Base-by-base conservation (phyloP, 495 filamentous ascomycete genomes). In the Xylaria intraflava region DNA sequence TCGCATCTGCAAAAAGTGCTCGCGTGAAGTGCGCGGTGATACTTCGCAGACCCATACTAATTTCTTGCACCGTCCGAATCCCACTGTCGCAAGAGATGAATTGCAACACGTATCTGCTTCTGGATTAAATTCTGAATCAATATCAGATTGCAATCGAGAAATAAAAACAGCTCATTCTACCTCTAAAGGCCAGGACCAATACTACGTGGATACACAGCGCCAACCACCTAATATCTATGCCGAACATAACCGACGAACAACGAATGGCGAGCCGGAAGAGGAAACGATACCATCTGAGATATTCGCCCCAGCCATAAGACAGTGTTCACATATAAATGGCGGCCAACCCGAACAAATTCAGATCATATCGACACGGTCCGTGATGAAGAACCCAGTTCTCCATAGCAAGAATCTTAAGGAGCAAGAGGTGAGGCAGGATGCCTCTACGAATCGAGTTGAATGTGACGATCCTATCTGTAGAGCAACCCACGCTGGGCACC, bases 1-100 rank as follows among this genome's bases (percentile, higher is more conserved):
- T 56, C 61, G 53, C 4, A 50, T 71, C 14, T 73, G 68, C 43
- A 39, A 43, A 23, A 60, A 57, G 39, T 72, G 71, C 49, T 53
- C 47, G 26, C 60, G 50, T 42, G 68, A 65, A 20, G 50, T 66
- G 2, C 47, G 53, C 19, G 43, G 53, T 29, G 48, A 49, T 31
- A 56, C 59, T 9, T 51, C 53, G 33, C 54, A 57, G 8, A 53
- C 45, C 12, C 56, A 62, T 35, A 33, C 46, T 2, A 30, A 29
- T 27, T 58, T 55, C 36, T 51, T 48, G 11, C 45, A 56, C 27
- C 54, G 49, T 42, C 42, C 42, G 24, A 52, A 31, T 16, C 57
- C 24, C 51, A 26, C 36, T 49, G 39, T 36, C 4, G 14, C 14
- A 23, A 24, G 40, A 44, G 40, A 44, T 30, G 29, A 26, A 6